Evolutionary conservation across 306 rosid species (phyloP).

Genomic region (Boehmeria nivea): DNA sequence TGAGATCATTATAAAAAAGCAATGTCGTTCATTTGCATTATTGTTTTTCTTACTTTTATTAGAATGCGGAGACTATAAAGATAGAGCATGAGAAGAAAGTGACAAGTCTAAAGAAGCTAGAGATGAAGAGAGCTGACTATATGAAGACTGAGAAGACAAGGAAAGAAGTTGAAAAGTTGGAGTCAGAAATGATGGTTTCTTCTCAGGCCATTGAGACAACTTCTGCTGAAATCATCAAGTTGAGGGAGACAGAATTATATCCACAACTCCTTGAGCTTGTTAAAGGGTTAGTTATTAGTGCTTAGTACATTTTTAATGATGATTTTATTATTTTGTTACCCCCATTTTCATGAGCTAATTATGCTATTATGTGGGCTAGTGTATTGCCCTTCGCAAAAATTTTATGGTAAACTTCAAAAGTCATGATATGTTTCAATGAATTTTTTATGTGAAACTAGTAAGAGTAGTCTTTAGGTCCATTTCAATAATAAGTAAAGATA

Average conservation of each 20-base stretch:
- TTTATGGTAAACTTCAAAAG: too few relatives aligned
- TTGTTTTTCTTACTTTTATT: slow-evolving; percentile 18
- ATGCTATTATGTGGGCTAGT: too few relatives aligned
- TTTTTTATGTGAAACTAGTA: too few relatives aligned
- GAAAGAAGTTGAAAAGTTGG: slow-evolving; percentile 86
- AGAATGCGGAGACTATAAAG: slow-evolving; percentile 71
- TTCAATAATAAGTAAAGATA: too few relatives aligned
- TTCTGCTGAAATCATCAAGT: slow-evolving; percentile 70
- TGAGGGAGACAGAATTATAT: slow-evolving; percentile 76
- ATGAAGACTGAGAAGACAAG: slow-evolving; percentile 80
- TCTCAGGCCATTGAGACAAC: slow-evolving; percentile 87
- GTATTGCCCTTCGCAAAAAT: too few relatives aligned
- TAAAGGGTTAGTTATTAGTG: slow-evolving; percentile 65
- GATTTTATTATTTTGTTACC: too few relatives aligned
- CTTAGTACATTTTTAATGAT: not conserved
- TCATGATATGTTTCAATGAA: too few relatives aligned
- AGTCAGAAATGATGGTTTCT: slow-evolving; percentile 89
- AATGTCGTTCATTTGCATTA: not conserved
- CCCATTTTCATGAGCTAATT: too few relatives aligned
- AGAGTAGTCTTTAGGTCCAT: too few relatives aligned
- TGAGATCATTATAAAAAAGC: too few relatives aligned
- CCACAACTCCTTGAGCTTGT: slow-evolving; percentile 86
- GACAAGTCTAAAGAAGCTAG: slow-evolving; percentile 62
- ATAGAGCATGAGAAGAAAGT: slow-evolving; percentile 73
- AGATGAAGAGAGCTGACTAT: slow-evolving; percentile 82